Percentiles rank a stretch among this genome's conserved stretches.
Conservation (phyloP, 2,329 filamentous ascomycete species). For the Aureobasidium subglaciale region DNA sequence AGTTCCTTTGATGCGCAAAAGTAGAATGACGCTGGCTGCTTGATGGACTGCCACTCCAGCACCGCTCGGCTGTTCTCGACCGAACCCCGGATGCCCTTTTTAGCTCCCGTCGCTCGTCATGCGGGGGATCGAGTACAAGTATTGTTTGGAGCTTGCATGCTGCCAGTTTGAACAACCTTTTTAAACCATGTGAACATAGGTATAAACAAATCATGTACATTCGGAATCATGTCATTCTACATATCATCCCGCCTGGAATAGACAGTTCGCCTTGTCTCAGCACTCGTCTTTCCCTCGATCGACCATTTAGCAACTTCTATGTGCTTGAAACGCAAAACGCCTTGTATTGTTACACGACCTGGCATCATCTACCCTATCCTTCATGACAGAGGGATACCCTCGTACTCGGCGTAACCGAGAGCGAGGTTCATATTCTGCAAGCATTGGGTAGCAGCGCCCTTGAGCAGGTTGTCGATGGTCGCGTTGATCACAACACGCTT, state of each 20-base stretch:
- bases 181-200: background rate
- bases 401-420: slow-evolving; percentile 81
- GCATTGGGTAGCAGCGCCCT: slow-evolving; percentile 89
- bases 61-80: background rate
- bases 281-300: background rate
- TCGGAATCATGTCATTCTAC: slow-evolving; percentile 6
- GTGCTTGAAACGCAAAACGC: slow-evolving; percentile 5
- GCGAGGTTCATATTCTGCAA: slow-evolving; percentile 93
- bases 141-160: no score
- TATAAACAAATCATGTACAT: slow-evolving; percentile 4
- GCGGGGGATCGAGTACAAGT: no score
- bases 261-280: background rate
- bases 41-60: background rate
- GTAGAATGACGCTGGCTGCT: background rate
- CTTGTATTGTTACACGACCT: slow-evolving; percentile 10
- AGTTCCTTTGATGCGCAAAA: background rate
- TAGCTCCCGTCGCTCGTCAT: background rate
- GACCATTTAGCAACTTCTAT: background rate
- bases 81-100: slow-evolving; percentile 6
- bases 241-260: background rate
- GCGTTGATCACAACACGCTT: slow-evolving; percentile 91
- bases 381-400: slow-evolving; percentile 65
- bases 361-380: background rate
- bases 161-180: no score
- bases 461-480: slow-evolving; percentile 88